Evolutionary conservation across 2,329 filamentous ascomycete species (phyloP), one percentile per base, ranked within the genome.

Genomic region (Onygenales sp.): DNA sequence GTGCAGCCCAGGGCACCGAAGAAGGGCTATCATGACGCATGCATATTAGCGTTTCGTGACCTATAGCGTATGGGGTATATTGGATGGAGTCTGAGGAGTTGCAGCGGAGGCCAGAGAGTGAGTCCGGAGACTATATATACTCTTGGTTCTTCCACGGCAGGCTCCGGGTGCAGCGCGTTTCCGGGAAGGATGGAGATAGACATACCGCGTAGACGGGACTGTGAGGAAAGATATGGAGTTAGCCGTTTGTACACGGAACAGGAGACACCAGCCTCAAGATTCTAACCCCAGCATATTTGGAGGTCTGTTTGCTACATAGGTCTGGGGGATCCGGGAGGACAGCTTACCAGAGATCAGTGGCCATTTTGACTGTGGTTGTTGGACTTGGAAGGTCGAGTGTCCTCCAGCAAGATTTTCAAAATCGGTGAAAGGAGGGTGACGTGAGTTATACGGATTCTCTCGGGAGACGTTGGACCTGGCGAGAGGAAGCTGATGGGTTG

Each of bases 191-290:
- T 43, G 53, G 53, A 56, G 42, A 49, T 55, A 54, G 57, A 95
- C 92, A 89, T 84, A 97, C 93, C 82, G 93, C 89, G 80, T 97
- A 98, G 70, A 95, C 92, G 77, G 92, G 92, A 80, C 92, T 98
- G 66, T 59, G 69, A 49, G 56, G 48, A 27, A 53, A 68, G 57
- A 69, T 51, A 43, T 10, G 31, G 10, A 6, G 33, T 42, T 14
- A 47, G 53, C 36, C 49, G 13, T 31, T 39, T 11, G 17, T 10
- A n/a, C 11, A 49, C 11, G 27, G 34, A 5, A 49, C 17, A 39
- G 36, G 36, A 39, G 36, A 39, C 36, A n/a, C 9, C 13, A 39
- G 36, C 9, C 36, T 39, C 10, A 27, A 31, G 21, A 4, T 8
- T 27, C 34, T 13, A 13, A 9, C 17, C 37, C 9, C 34, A 44